Conservation (phyloP, 1,284 basidiomycete genomes). For the Thecaphora thlaspeos region DNA sequence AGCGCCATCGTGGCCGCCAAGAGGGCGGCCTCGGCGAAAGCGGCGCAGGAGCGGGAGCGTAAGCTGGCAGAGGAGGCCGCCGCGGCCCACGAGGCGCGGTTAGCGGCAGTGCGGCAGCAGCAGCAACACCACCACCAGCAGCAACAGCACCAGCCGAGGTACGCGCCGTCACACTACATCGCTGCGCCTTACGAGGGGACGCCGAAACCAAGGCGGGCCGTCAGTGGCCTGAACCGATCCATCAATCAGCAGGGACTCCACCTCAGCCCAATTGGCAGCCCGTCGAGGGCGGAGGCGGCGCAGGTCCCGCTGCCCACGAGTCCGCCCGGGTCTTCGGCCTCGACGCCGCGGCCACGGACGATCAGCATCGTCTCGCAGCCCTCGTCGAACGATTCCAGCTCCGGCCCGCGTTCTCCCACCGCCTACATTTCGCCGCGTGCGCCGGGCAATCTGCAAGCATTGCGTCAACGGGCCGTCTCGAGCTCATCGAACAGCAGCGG, state of each 20-base stretch:
- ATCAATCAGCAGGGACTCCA: background rate
- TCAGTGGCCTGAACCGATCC: background rate
- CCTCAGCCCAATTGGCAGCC: constrained; percentile 9
- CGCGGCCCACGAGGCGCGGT: constrained; percentile 25
- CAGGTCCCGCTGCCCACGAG: constrained; percentile 27
- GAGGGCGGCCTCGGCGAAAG: constrained; percentile 41
- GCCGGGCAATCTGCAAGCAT: background rate
- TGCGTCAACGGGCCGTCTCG: constrained; percentile 21
- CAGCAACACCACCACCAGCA: constrained; percentile 12
- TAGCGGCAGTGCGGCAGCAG: constrained; percentile 14
- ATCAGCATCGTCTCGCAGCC: constrained; percentile 10
- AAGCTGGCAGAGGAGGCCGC: constrained; percentile 33
- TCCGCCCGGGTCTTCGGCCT: constrained; percentile 6
- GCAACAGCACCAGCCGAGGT: background rate
- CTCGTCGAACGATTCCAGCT: constrained; percentile 6
- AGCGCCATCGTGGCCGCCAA: constrained; percentile 53
- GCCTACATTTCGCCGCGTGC: background rate
- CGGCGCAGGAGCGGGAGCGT: constrained; percentile 32
- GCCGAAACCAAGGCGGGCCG: background rate
- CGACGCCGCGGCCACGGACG: constrained; percentile 7
- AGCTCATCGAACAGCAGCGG: constrained; percentile 10
- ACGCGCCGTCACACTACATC: background rate
- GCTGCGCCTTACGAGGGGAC: background rate
- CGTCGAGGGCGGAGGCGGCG: constrained; percentile 13
- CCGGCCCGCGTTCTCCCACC: constrained; percentile 13